Evolutionary conservation across 1,284 basidiomycete genomes (phyloP), one percentile per base, ranked within the genome.

Genomic region (Cutaneotrichosporon sp.): DNA sequence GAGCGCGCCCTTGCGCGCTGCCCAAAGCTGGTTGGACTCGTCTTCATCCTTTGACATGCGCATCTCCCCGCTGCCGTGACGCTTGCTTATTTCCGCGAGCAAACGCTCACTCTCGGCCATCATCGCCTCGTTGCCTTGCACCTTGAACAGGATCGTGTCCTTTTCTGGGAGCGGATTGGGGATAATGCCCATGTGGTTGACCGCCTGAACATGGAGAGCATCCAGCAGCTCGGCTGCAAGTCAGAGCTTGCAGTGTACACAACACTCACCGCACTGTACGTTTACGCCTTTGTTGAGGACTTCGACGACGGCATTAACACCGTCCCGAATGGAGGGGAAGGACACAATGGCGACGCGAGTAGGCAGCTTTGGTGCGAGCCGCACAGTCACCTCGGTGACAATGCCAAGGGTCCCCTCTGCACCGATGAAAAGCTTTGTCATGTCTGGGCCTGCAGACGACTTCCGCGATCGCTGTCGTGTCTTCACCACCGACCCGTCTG

Each of bases 381-480:
- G 80, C 49, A 93, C 79, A 0, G 90, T 92, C 0, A 85, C 88
- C 80, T 94, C 91, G 0, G 89, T 92, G 21, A 96, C 81, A 51
- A 97, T 88, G 0, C 92, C 92, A 21, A 96, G 76, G 0, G 91
- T 96, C 1, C 92, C 92, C 69, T 97, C 92, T 0, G 90, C 88
- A 20, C 92, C 91, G 49, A 94, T 87, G 73, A 97, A 96, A 18
- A 96, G 74, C 64, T 92, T 90, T 0, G 90, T 91, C 4, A 83
- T 78, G 64, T 97, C 90, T 41, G 90, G 91, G 0, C 92, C 92
- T 0, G 90, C 89, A 0, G 88, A 87, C 0, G 88, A 92, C 70
- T 96, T 96, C 46, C 78, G 79, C n/a, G 91, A 85, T 18, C 91
- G 79, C 43, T 83, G 80, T 1, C 92, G 82, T 0, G 92, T 97